These are phyloP conservation scores for Plasmodium sp. DNA, from an alignment of 169 alveolate species.

Conservation along the genomic window DNA sequence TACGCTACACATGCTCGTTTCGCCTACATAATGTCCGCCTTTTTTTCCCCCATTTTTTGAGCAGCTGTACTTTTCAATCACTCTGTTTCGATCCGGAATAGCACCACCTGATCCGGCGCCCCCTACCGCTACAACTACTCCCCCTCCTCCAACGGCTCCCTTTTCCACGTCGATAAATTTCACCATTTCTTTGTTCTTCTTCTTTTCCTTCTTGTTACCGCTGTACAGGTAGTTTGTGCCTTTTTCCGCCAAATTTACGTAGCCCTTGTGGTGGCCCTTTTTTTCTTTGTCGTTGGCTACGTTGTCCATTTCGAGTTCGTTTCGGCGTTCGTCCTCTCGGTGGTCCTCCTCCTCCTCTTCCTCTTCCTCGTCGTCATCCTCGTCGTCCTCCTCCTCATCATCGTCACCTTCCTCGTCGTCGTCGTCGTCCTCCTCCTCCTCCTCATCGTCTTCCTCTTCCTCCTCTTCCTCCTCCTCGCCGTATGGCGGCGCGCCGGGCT, in stretches of 20 bases:
- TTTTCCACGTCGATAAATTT: conserved; percentile 28
- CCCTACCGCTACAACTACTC: neutral
- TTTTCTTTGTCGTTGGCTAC: conserved; percentile 9
- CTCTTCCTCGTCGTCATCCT: neutral
- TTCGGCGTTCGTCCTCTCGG: neutral
- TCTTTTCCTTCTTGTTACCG: neutral
- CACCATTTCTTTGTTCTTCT: conserved; percentile 63
- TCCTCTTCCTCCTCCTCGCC: conserved; percentile 25
- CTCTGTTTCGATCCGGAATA: neutral
- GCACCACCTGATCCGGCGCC: neutral
- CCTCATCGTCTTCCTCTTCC: conserved; percentile 11
- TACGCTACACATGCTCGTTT: conserved; percentile 30
- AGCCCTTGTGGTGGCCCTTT: neutral
- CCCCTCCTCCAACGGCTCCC: neutral
- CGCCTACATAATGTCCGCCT: neutral
- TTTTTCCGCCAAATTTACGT: conserved; percentile 15
- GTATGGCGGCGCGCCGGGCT: neutral
- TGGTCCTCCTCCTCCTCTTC: neutral
- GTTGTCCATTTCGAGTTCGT: conserved; percentile 5
- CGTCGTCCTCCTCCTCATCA: conserved; percentile 2
- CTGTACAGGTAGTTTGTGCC: neutral
- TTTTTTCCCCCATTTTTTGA: neutral
- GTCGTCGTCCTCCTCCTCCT: neutral
- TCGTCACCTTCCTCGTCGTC: conserved; percentile 5
- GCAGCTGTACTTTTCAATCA: neutral